Conservation (phyloP, 2,329 filamentous ascomycete genomes). For the Domatiomyces catenatus region DNA sequence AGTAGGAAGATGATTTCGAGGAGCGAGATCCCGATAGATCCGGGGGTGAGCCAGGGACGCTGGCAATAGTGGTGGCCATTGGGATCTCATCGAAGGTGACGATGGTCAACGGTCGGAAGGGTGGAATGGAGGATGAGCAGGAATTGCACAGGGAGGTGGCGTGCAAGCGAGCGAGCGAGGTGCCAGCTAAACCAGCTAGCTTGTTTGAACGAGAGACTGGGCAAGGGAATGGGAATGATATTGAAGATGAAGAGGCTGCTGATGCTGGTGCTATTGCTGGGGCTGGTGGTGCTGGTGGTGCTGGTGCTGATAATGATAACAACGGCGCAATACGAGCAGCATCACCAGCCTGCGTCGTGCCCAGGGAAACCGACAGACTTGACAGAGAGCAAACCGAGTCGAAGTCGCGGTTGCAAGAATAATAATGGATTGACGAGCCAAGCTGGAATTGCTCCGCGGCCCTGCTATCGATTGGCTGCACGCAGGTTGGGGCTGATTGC, state of each 20-base stretch:
- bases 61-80: constrained; percentile 27
- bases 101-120: constrained; percentile 5
- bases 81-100: constrained; percentile 9
- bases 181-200: background rate
- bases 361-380: background rate
- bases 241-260: no score
- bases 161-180: constrained; percentile 4
- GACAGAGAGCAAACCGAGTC: background rate
- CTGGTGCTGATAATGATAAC: background rate
- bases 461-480: background rate
- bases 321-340: background rate
- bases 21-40: constrained; percentile 75
- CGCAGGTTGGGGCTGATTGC: background rate
- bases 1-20: constrained; percentile 78
- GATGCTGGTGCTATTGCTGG: no score
- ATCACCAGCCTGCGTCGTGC: background rate
- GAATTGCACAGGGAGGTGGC: constrained; percentile 4
- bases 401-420: background rate
- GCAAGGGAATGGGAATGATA: background rate
- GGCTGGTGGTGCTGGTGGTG: no score
- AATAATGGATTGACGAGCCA: constrained; percentile 9
- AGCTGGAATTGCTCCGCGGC: constrained; percentile 6
- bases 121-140: background rate
- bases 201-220: background rate
- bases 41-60: constrained; percentile 52